Evolutionary conservation across 2,329 filamentous ascomycete species (phyloP), one percentile per base, ranked within the genome.

Genomic region (Xylariaceae sp.): DNA sequence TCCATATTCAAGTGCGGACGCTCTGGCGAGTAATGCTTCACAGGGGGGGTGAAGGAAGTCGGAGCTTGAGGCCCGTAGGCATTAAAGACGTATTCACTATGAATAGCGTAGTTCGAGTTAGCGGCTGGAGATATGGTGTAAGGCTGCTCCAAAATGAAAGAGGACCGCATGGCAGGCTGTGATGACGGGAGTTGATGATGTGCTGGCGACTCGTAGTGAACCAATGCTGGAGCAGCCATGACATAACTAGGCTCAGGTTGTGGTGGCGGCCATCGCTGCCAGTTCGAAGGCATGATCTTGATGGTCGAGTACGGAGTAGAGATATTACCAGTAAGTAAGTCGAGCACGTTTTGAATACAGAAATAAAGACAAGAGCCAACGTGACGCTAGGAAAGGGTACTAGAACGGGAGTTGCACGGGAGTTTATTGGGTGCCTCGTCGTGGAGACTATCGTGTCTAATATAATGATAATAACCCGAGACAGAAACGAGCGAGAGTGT

Each of bases 251-350:
- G 32, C 37, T 51, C 54, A 6, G 58, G 53, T 36, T 77, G 70
- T 34, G 78, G 75, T 48, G 73, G 64, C 53, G 71, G 64, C 74
- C 76, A 80, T 55, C 75, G 75, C 56, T 69, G 73, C 80, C 79
- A 83, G 65, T 64, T 67, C 33, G 37, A 37, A 47, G 45, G 37
- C 6, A 29, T 27, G 12, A 4, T 3, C 7, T 4, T 32, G 4
- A 32, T 16, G 27, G 27, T 16, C 27, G 16, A 14, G n/a, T n/a
- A n/a, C n/a, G n/a, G 27, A 32, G 7, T 12, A 32, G 3, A 32
- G 27, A 32, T 3, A 32, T 16, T 16, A 32, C 7, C 12, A 8
- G 7, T 32, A 16, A n/a, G n/a, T n/a, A 8, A 4, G 4, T 32
- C 27, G 16, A 8, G 27, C 12, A 16, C 16, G 27, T 14, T 32